These are phyloP conservation scores for Apiospora hydei DNA, from an alignment of 2,329 filamentous ascomycete genomes.

Conservation along the genomic window DNA sequence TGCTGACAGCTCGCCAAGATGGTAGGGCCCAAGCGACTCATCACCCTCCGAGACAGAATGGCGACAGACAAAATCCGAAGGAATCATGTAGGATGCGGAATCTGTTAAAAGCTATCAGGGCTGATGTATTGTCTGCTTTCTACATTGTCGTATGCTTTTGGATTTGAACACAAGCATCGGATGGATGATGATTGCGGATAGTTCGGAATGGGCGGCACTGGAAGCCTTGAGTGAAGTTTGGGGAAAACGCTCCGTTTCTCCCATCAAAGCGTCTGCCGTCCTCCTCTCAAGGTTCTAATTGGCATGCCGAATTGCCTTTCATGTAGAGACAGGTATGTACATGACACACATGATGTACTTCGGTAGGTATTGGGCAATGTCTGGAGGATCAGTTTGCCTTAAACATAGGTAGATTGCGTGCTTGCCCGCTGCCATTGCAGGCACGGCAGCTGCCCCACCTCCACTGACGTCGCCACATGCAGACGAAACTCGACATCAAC, in stretches of 20 bases:
- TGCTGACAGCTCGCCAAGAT: background rate
- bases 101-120: background rate
- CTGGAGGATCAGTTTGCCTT: background rate
- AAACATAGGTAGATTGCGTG: background rate
- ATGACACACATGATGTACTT: background rate
- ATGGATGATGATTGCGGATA: background rate
- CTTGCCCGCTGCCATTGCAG: background rate
- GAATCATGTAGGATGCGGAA: background rate
- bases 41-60: background rate
- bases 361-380: background rate
- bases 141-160: too few species aligned
- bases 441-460: conserved; percentile 7
- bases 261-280: background rate
- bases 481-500: background rate
- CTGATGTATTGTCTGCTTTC: background rate
- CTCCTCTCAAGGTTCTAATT: background rate
- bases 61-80: background rate
- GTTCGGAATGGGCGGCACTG: background rate
- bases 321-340: background rate
- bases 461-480: background rate
- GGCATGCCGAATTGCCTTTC: background rate
- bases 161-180: background rate
- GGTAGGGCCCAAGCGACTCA: background rate
- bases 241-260: background rate
- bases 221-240: background rate